phyloP scores from a whole-genome alignment of 441 rosid species.

The Codiaeum variegatum region DNA sequence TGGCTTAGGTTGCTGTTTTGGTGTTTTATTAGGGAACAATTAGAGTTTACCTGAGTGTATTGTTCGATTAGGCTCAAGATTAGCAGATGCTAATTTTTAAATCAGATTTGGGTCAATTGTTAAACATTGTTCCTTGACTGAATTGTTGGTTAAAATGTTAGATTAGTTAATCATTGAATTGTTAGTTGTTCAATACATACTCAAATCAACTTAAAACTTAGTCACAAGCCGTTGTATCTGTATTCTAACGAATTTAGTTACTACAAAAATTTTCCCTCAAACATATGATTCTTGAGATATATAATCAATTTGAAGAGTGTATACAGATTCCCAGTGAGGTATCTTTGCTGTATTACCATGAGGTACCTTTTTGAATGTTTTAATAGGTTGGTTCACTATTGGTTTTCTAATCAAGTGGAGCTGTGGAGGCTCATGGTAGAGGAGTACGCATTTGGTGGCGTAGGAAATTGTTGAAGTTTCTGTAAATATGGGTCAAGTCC shows the following conservation, averaged over 20 bases:
- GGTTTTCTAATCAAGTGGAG: background rate
- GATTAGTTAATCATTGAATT: background rate
- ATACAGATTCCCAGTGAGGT: background rate
- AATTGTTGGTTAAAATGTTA: background rate
- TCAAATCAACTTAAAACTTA: background rate
- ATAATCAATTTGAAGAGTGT: background rate
- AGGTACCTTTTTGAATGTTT: background rate
- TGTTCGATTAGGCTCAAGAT: conserved; percentile 5
- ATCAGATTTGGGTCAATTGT: conserved; percentile 6
- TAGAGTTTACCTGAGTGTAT: background rate
- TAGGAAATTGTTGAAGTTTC: background rate
- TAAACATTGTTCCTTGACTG: background rate
- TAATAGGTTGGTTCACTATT: background rate
- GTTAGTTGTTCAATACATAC: background rate
- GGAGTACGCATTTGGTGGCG: background rate
- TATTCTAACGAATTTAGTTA: background rate
- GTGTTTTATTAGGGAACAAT: background rate
- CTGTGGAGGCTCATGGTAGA: background rate
- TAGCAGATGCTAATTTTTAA: background rate
- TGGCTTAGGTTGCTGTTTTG: background rate
- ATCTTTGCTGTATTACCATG: background rate
- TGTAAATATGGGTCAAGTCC: background rate
- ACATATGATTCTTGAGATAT: background rate
- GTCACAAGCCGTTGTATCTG: background rate
- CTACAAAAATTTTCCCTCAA: background rate